Conservation (phyloP, 2,329 filamentous ascomycete species). For the Claviceps sp. region DNA sequence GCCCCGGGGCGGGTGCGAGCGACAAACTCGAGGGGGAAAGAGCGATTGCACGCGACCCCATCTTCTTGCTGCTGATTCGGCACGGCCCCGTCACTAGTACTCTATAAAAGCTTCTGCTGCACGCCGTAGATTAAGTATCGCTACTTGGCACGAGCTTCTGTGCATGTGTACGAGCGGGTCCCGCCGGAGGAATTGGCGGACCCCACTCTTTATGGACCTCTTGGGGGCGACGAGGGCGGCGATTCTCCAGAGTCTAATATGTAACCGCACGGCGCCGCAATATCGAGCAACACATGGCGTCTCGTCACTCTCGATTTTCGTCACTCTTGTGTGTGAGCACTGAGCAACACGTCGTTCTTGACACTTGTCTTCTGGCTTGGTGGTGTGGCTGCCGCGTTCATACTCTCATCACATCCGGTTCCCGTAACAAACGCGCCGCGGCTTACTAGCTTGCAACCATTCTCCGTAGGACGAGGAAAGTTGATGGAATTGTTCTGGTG, state of each 20-base stretch:
- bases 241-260: not conserved
- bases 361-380: not conserved
- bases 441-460: not conserved
- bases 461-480: not conserved
- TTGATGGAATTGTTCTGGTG: not conserved
- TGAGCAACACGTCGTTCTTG: not conserved
- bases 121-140: not conserved
- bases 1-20: constrained; percentile 3
- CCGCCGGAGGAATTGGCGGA: constrained; percentile 2
- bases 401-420: not conserved
- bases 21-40: constrained; percentile 2
- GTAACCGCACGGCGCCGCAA: constrained; percentile 1
- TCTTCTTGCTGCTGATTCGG: not conserved
- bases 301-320: not conserved
- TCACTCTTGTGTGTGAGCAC: not conserved
- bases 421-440: not conserved
- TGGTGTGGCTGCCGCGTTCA: not conserved
- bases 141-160: not conserved
- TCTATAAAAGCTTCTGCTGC: not conserved
- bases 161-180: constrained; percentile 1
- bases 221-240: constrained; percentile 4
- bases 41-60: constrained; percentile 2
- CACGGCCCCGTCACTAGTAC: not conserved
- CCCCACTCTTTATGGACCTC: constrained; percentile 3
- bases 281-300: not conserved